Conservation (phyloP, 148 eudicot genomes). For the Bassia scoparia region DNA sequence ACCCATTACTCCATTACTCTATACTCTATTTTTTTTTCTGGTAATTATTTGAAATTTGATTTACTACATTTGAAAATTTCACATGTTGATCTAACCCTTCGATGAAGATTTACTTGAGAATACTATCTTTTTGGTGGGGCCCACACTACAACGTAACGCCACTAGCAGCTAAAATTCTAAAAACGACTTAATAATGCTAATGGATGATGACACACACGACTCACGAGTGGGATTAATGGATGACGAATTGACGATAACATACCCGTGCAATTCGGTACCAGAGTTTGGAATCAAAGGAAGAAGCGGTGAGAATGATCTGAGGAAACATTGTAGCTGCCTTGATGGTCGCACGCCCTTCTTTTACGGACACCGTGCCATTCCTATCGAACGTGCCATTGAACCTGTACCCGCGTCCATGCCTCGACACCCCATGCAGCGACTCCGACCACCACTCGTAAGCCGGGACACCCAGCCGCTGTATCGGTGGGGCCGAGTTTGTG, state of each 20-base stretch:
- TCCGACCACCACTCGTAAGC: constrained; percentile 75
- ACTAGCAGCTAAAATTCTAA: too few species aligned
- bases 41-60: too few species aligned
- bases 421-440: constrained; percentile 63
- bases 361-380: constrained; percentile 23
- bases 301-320: constrained; percentile 56
- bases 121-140: too few species aligned
- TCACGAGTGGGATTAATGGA: background rate
- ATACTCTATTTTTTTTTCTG: too few species aligned
- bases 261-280: constrained; percentile 43
- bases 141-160: too few species aligned
- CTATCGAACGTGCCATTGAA: constrained; percentile 36
- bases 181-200: too few species aligned
- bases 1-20: too few species aligned
- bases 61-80: too few species aligned
- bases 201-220: too few species aligned
- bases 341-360: constrained; percentile 23
- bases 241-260: background rate
- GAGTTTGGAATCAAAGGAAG: constrained; percentile 52
- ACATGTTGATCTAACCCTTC: too few species aligned
- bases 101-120: too few species aligned
- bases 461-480: constrained; percentile 44
- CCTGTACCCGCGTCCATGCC: constrained; percentile 41
- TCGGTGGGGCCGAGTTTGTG: constrained; percentile 42
- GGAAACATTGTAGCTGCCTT: constrained; percentile 61